Conservation (phyloP, 352 stramenopile genomes). For the Pythium vanterpoolii region DNA sequence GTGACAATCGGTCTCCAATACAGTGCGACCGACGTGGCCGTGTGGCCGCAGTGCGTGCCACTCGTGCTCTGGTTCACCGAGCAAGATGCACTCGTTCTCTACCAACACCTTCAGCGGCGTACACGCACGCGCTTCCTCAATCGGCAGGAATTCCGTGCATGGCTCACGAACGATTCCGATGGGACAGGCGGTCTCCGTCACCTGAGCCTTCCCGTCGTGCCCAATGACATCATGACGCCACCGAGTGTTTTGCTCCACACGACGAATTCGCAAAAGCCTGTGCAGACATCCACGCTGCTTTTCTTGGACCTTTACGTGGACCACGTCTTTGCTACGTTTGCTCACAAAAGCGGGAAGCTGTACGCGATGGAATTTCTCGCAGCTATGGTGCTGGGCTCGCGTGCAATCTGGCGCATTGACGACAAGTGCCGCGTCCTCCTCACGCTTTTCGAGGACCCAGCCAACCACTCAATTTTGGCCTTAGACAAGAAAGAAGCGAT, state of each 20-base stretch:
- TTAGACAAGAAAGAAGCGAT: conserved; percentile 21
- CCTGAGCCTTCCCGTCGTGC: conserved; percentile 6
- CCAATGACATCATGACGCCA: conserved; percentile 50
- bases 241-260: conserved; percentile 12
- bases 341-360: conserved; percentile 22
- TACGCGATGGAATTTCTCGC: conserved; percentile 66
- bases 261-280: conserved; percentile 6
- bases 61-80: conserved; percentile 66
- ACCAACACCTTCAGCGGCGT: conserved; percentile 23
- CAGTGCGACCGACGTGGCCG: conserved; percentile 36
- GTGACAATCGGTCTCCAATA: conserved; percentile 55
- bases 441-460: conserved; percentile 48
- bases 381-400: conserved; percentile 48
- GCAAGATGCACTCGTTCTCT: conserved; percentile 40
- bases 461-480: conserved; percentile 17
- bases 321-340: conserved; percentile 62
- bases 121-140: conserved; percentile 33
- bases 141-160: conserved; percentile 45
- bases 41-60: conserved; percentile 60
- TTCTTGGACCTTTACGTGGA: conserved; percentile 53
- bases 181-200: conserved; percentile 4
- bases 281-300: conserved; percentile 4
- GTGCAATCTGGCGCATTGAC: conserved; percentile 56
- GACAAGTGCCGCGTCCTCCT: conserved; percentile 56
- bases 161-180: conserved; percentile 23